phyloP scores from a whole-genome alignment of 2,329 filamentous ascomycete species.

The Fusarium pininemorale region DNA sequence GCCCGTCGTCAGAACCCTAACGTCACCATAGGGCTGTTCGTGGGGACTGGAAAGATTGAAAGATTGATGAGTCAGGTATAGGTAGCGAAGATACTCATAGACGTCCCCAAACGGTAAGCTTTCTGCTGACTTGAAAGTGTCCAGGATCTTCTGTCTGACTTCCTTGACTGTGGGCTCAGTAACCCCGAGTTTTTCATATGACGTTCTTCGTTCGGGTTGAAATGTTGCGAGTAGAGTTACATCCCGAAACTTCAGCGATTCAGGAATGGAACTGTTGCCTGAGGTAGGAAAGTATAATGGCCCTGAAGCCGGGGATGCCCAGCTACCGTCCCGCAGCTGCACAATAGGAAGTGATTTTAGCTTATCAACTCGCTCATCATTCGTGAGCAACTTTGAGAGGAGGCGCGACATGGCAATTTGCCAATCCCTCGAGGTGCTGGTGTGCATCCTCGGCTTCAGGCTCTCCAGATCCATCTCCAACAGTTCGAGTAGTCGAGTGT shows the following conservation, averaged over 20 bases:
- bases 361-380: not conserved
- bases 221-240: too few species aligned
- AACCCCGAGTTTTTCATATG: not conserved
- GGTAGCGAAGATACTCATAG: not conserved
- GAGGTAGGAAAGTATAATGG: not conserved
- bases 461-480: not conserved
- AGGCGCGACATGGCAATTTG: not conserved
- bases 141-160: not conserved
- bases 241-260: not conserved
- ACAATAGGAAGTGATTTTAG: not conserved
- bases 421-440: not conserved
- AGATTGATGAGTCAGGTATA: not conserved
- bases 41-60: not conserved
- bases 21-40: not conserved
- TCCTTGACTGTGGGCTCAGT: not conserved
- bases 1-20: not conserved
- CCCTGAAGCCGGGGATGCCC: not conserved
- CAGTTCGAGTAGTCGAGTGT: not conserved
- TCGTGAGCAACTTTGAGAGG: not conserved
- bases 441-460: not conserved
- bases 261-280: not conserved
- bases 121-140: not conserved
- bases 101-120: not conserved
- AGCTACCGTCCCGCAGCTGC: not conserved
- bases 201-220: not conserved